Percentiles rank a stretch among this genome's conserved stretches.
Evolutionary conservation across 139 green algal species (phyloP).

Genomic region (Spirogloea muscicola): DNA sequence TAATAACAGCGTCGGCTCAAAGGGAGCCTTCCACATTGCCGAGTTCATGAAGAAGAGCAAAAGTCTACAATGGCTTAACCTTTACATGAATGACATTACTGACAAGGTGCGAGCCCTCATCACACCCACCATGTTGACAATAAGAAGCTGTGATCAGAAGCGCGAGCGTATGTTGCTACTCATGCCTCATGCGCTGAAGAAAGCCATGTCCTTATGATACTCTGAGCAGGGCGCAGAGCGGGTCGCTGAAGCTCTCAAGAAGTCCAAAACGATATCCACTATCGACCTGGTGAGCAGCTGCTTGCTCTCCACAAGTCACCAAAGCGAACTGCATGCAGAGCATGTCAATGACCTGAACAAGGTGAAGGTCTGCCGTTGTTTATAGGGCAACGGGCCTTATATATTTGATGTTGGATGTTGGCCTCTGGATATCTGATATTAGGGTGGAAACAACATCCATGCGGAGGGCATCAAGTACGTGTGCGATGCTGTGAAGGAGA

Average conservation of each 20-base stretch:
- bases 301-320: no score
- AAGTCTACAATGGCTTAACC: constrained; percentile 74
- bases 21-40: constrained; percentile 65
- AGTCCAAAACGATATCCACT: constrained; percentile 57
- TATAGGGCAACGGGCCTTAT: no score
- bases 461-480: constrained; percentile 65
- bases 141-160: no score
- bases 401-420: no score
- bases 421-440: no score
- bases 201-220: no score
- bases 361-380: no score
- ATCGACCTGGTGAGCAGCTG: constrained; percentile 80
- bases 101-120: constrained; percentile 56
- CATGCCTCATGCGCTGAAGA: no score
- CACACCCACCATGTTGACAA: no score
- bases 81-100: constrained; percentile 97
- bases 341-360: no score
- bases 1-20: constrained; percentile 84
- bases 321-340: no score
- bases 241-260: constrained; percentile 63
- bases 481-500: constrained; percentile 60
- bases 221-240: constrained; percentile 56
- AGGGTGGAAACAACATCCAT: constrained; percentile 90
- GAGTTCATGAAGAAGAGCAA: constrained; percentile 63
- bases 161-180: no score